A percentile compares a stretch with the other conserved stretches of the same genome.
phyloP scores from a whole-genome alignment of 805 yeast genomes.

The Candida bentonensis region DNA sequence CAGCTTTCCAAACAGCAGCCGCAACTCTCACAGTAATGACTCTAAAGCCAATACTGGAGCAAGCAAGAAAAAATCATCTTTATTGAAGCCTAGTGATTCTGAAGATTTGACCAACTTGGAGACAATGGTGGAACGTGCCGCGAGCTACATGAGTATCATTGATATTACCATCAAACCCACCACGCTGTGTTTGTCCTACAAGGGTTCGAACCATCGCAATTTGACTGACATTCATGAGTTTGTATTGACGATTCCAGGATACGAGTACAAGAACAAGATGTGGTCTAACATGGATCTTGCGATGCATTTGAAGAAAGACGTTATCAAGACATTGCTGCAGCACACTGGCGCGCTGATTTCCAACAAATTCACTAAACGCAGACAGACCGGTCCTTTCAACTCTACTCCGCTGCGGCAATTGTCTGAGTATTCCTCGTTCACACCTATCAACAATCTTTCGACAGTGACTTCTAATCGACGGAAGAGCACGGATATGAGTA shows the following conservation, averaged over 20 bases:
- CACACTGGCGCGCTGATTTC: constrained; percentile 62
- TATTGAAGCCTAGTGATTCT: not conserved
- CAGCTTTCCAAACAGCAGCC: constrained; percentile 1
- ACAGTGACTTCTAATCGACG: not conserved
- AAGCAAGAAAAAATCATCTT: not conserved
- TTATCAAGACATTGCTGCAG: constrained; percentile 24
- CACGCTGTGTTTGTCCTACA: constrained; percentile 55
- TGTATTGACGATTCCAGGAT: constrained; percentile 46
- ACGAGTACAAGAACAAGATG: constrained; percentile 44
- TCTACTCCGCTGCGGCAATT: constrained; percentile 21
- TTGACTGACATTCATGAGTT: constrained; percentile 69
- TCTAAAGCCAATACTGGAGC: not conserved
- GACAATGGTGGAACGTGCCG: constrained; percentile 64
- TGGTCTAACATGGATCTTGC: constrained; percentile 65
- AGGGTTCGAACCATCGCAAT: constrained; percentile 40
- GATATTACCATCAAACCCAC: constrained; percentile 38
- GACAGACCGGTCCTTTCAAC: constrained; percentile 7
- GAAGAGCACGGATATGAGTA: not conserved
- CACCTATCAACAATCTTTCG: constrained; percentile 15
- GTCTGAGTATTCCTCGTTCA: constrained; percentile 22
- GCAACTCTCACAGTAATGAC: not conserved
- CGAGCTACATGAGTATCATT: constrained; percentile 55
- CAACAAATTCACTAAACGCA: constrained; percentile 45
- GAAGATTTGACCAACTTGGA: constrained; percentile 27
- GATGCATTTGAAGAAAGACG: constrained; percentile 39